phyloP scores from a whole-genome alignment of 306 rosid genomes.

The Rosa lucieae region DNA sequence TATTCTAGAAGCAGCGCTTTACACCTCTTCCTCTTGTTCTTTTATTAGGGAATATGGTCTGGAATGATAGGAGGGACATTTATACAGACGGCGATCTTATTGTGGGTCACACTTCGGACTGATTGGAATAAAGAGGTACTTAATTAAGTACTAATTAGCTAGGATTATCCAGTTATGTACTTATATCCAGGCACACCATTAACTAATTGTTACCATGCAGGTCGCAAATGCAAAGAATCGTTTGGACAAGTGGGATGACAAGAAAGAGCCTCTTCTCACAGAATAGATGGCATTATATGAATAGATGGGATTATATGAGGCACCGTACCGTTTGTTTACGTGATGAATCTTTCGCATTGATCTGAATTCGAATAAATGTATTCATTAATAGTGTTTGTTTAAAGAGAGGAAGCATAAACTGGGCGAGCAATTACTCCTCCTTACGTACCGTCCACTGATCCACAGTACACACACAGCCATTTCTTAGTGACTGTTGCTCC shows the following conservation, averaged over 20 bases:
- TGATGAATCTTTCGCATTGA: not conserved
- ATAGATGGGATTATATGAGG: not conserved
- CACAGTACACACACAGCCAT: not conserved
- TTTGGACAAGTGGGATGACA: conserved; percentile 31
- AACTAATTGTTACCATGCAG: conserved; percentile 14
- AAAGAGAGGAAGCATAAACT: not conserved
- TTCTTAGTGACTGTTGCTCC: too few relatives aligned
- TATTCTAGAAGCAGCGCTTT: not conserved
- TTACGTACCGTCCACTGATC: not conserved
- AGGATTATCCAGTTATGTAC: not conserved
- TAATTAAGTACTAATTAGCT: not conserved
- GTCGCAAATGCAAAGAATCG: conserved; percentile 33
- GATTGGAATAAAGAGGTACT: conserved; percentile 44
- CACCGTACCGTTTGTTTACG: not conserved
- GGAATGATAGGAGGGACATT: conserved; percentile 56
- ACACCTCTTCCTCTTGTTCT: not conserved
- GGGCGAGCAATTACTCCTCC: not conserved
- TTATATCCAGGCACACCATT: not conserved
- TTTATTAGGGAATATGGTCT: conserved; percentile 45
- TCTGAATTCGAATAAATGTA: not conserved
- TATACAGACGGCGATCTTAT: conserved; percentile 42
- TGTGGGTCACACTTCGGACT: conserved; percentile 39
- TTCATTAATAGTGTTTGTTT: not conserved
- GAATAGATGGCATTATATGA: not conserved
- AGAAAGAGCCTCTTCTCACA: conserved; percentile 10